These are phyloP conservation scores for Nigrospora oryzae DNA, from an alignment of 2,329 filamentous ascomycete species.

Conservation along the genomic window DNA sequence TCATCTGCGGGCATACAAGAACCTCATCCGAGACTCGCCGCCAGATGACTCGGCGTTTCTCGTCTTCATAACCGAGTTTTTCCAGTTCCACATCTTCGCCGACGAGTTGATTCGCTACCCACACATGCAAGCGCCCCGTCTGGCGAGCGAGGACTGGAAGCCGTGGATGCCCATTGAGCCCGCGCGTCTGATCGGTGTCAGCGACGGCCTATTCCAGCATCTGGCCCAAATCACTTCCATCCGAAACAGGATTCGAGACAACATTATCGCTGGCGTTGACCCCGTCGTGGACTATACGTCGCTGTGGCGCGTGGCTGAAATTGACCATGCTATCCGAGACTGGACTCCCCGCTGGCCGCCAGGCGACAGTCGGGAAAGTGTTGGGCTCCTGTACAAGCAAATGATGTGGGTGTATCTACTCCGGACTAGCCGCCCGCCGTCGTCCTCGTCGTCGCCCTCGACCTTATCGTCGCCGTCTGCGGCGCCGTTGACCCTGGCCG, in stretches of 20 bases:
- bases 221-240: constrained; percentile 73
- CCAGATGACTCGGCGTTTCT: constrained; percentile 58
- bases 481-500: not conserved
- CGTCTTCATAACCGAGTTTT: constrained; percentile 64
- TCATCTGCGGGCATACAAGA: constrained; percentile 69
- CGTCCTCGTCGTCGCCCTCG: constrained; percentile 9
- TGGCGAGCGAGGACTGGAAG: constrained; percentile 35
- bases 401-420: constrained; percentile 60
- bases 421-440: constrained; percentile 51
- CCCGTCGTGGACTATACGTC: constrained; percentile 67
- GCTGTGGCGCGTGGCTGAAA: constrained; percentile 63
- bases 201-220: constrained; percentile 72
- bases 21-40: constrained; percentile 55
- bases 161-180: constrained; percentile 32
- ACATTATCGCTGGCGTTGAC: constrained; percentile 53
- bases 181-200: constrained; percentile 65
- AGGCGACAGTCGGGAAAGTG: constrained; percentile 47
- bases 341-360: constrained; percentile 61
- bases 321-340: constrained; percentile 64
- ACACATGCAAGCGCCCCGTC: constrained; percentile 23
- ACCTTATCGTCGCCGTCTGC: constrained; percentile 11
- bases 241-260: constrained; percentile 62
- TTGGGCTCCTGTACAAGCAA: constrained; percentile 53
- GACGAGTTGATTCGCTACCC: constrained; percentile 50
- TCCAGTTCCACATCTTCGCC: constrained; percentile 72